These are phyloP conservation scores for Penicillium alfredii DNA, from an alignment of 495 filamentous ascomycete genomes.

Conservation along the genomic window DNA sequence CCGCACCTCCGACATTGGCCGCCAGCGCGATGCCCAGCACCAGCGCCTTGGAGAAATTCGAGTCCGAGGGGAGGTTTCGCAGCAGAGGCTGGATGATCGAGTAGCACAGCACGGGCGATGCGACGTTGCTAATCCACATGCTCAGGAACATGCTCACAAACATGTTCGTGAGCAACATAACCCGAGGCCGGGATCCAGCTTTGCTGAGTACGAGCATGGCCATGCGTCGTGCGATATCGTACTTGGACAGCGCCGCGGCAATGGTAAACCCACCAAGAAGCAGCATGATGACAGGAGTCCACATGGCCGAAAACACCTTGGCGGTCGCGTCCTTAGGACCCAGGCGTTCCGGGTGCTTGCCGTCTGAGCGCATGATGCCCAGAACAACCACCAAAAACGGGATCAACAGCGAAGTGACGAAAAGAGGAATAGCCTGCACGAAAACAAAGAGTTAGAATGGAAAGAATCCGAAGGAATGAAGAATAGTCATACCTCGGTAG, in stretches of 20 bases:
- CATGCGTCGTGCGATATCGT: conserved; percentile 94
- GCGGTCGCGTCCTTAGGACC: conserved; percentile 66
- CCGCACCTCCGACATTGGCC: conserved; percentile 92
- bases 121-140: conserved; percentile 99
- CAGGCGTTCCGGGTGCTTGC: conserved; percentile 62
- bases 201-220: conserved; percentile 96
- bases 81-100: conserved; percentile 87
- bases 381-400: conserved; percentile 90
- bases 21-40: conserved; percentile 95
- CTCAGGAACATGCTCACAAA: conserved; percentile 95
- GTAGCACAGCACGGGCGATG: conserved; percentile 96
- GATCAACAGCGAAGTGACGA: conserved; percentile 90
- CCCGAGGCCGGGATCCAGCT: conserved; percentile 81
- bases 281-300: conserved; percentile 98
- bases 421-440: conserved; percentile 81
- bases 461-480: conserved; percentile 3
- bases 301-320: conserved; percentile 91
- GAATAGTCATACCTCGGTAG: conserved; percentile 70
- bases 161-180: conserved; percentile 92
- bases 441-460: no score
- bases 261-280: conserved; percentile 94
- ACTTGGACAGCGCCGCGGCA: conserved; percentile 91
- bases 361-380: conserved; percentile 71
- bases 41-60: conserved; percentile 87
- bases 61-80: conserved; percentile 84